phyloP scores from a whole-genome alignment of 257 asterid species.

The Prunella vulgaris region DNA sequence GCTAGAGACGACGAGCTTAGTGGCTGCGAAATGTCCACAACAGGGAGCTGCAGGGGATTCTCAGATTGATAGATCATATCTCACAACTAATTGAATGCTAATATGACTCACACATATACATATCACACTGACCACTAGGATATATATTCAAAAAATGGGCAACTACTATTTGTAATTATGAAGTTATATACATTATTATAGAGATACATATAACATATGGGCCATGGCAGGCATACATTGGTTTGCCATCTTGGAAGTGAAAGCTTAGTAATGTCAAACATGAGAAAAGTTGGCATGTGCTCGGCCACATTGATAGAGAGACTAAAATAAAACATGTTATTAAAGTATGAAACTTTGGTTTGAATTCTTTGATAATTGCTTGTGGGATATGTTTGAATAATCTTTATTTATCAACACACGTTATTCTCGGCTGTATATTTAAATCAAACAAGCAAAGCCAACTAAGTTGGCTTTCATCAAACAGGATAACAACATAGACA shows the following conservation, averaged over 20 bases:
- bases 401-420: background rate
- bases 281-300: slow-evolving; percentile 16
- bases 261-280: slow-evolving; percentile 21
- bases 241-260: slow-evolving; percentile 20
- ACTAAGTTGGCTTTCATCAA: background rate
- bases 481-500: background rate
- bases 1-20: slow-evolving; percentile 38
- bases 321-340: background rate
- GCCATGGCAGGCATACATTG: no score
- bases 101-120: no score
- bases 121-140: no score
- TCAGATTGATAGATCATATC: slow-evolving; percentile 48
- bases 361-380: background rate
- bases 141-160: slow-evolving; percentile 22
- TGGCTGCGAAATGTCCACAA: slow-evolving; percentile 52
- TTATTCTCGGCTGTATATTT: background rate
- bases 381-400: background rate
- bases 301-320: background rate
- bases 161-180: slow-evolving; percentile 13
- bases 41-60: slow-evolving; percentile 48
- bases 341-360: background rate
- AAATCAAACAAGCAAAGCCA: background rate
- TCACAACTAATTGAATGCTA: slow-evolving; percentile 1
- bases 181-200: slow-evolving; percentile 1
- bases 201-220: background rate